A percentile compares a stretch with the other conserved stretches of the same genome.
Conservation (phyloP, 2,329 filamentous ascomycete genomes). For the Talaromyces sp. region DNA sequence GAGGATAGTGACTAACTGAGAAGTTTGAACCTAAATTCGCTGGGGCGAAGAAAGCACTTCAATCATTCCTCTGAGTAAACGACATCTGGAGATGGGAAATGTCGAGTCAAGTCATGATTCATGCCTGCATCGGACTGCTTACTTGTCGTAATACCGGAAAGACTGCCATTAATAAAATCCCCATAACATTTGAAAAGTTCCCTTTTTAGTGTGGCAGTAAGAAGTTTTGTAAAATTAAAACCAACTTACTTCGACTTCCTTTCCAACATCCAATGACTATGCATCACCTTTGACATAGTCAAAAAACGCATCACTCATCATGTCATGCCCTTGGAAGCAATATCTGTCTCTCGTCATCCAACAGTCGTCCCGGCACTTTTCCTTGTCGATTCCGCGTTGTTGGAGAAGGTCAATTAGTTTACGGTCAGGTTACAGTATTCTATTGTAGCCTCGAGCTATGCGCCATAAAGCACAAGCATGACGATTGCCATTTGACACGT, state of each 20-base stretch:
- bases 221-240: background rate
- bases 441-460: background rate
- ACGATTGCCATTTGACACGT: background rate
- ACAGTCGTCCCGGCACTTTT: background rate
- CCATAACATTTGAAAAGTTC: too few relatives aligned
- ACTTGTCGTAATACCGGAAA: too few relatives aligned
- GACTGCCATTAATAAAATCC: too few relatives aligned
- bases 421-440: background rate
- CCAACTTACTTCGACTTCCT: background rate
- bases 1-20: too few relatives aligned
- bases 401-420: background rate
- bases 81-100: too few relatives aligned
- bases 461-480: background rate
- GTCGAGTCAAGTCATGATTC: too few relatives aligned
- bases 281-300: background rate
- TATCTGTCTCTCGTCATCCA: background rate
- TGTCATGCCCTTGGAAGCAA: background rate
- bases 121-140: too few relatives aligned
- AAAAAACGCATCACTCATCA: background rate
- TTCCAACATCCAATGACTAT: background rate
- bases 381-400: background rate
- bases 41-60: too few relatives aligned
- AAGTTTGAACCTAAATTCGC: too few relatives aligned
- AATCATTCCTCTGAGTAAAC: too few relatives aligned
- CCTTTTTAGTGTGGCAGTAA: too few relatives aligned